Percentiles rank a stretch among this genome's conserved stretches.
These are phyloP conservation scores for Trichosanthes truncata DNA, from an alignment of 306 rosid species.

Conservation along the genomic window DNA sequence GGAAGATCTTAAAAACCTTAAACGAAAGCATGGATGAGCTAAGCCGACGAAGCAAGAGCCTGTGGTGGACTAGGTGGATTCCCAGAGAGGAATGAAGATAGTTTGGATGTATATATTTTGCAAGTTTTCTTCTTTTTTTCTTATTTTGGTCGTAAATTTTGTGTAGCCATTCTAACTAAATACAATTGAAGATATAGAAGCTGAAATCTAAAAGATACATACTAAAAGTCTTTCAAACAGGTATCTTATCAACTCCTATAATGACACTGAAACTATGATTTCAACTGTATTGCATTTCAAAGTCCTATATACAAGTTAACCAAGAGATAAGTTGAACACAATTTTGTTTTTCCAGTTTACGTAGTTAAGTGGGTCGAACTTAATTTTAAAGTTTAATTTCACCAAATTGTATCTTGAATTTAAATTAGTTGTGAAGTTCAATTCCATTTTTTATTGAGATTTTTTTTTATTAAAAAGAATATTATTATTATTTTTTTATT, in stretches of 20 bases:
- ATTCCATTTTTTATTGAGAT: no score
- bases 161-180: constrained; percentile 35
- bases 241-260: constrained; percentile 23
- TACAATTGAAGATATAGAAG: constrained; percentile 14
- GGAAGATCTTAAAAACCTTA: constrained; percentile 63
- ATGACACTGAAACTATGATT: not conserved
- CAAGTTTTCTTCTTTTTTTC: not conserved
- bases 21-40: constrained; percentile 88
- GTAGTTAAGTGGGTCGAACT: not conserved
- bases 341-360: not conserved
- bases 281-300: not conserved
- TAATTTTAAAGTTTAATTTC: not conserved
- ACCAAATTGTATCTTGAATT: not conserved
- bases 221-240: constrained; percentile 38
- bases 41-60: constrained; percentile 49
- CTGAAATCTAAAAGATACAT: constrained; percentile 38
- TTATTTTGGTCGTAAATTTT: constrained; percentile 28
- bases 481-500: no score
- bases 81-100: constrained; percentile 74
- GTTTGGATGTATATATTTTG: constrained; percentile 18
- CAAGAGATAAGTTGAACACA: no score
- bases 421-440: not conserved
- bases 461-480: no score
- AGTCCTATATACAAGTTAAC: not conserved
- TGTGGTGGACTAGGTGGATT: constrained; percentile 99